Evolutionary conservation across 129 eudicot species (phyloP).

Genomic region (Lonicera japonica): DNA sequence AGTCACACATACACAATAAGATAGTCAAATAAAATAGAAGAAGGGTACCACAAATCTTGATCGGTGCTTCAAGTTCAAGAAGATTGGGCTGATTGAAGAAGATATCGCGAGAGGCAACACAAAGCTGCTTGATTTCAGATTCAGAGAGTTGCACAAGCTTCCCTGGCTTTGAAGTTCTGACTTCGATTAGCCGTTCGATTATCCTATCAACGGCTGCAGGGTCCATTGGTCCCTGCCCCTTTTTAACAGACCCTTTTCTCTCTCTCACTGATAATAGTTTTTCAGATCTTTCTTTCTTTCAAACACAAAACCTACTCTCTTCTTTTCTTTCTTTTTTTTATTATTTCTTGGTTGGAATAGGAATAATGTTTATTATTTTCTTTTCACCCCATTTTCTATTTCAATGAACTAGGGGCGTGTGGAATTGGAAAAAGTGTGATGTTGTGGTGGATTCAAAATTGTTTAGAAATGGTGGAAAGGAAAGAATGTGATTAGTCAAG

Average conservation of each 20-base stretch:
- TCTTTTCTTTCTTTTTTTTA: no score
- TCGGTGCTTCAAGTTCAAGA: conserved; percentile 97
- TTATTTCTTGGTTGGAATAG: no score
- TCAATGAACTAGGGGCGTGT: not conserved
- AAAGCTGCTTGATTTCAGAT: conserved; percentile 92
- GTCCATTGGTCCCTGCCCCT: conserved; percentile 43
- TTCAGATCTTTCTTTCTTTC: not conserved
- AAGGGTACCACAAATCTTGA: conserved; percentile 93
- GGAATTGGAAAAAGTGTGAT: not conserved
- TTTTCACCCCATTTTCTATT: not conserved
- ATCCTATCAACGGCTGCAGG: conserved; percentile 58
- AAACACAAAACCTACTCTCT: not conserved
- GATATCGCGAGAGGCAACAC: conserved; percentile 73
- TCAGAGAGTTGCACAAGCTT: conserved; percentile 82
- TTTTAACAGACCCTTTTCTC: no score
- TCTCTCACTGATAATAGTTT: conserved; percentile 8
- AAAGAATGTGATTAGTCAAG: not conserved
- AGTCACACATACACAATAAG: not conserved
- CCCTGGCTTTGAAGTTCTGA: conserved; percentile 75
- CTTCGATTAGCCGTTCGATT: conserved; percentile 68
- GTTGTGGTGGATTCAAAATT: not conserved
- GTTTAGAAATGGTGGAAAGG: not conserved
- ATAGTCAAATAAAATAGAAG: not conserved
- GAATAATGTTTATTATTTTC: no score
- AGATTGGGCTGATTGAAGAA: conserved; percentile 85